A percentile compares a stretch with the other conserved stretches of the same genome.
These are phyloP conservation scores for Crithidia expoeki DNA, from an alignment of 208 protist genomes.

Conservation along the genomic window DNA sequence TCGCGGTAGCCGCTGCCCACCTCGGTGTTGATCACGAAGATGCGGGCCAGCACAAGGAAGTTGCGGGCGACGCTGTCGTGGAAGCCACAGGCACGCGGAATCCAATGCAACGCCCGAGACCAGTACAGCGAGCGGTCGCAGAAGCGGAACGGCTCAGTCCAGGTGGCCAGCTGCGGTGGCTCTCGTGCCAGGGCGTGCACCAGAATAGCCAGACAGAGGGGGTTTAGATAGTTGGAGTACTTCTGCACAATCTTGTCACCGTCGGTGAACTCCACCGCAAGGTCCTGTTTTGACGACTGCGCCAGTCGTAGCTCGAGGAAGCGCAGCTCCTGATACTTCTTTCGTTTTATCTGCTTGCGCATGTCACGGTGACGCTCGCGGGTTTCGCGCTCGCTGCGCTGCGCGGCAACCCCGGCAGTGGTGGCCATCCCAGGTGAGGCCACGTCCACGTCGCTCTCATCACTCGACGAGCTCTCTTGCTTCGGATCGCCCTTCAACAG, in stretches of 20 bases:
- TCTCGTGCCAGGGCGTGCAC: conserved; percentile 64
- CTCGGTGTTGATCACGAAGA: conserved; percentile 78
- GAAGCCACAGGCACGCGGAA: conserved; percentile 76
- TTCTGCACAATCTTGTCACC: conserved; percentile 44
- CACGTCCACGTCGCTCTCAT: conserved; percentile 45
- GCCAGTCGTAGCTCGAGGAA: conserved; percentile 75
- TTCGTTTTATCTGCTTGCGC: conserved; percentile 66
- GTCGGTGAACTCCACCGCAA: conserved; percentile 82
- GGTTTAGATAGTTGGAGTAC: conserved; percentile 59
- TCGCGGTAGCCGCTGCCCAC: conserved; percentile 51
- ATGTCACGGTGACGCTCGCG: conserved; percentile 66
- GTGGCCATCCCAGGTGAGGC: background rate
- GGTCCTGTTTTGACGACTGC: conserved; percentile 52
- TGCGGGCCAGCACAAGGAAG: conserved; percentile 78
- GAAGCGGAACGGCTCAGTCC: conserved; percentile 87
- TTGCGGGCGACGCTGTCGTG: conserved; percentile 51
- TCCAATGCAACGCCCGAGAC: conserved; percentile 79
- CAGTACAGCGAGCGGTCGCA: conserved; percentile 75
- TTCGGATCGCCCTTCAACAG: conserved; percentile 45
- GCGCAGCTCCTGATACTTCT: conserved; percentile 80
- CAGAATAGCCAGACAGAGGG: conserved; percentile 71
- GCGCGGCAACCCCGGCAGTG: conserved; percentile 28
- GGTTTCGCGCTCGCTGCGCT: conserved; percentile 46
- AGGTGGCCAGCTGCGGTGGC: conserved; percentile 70
- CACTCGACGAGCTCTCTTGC: conserved; percentile 55